A percentile compares a stretch with the other conserved stretches of the same genome.
Evolutionary conservation across 2,329 filamentous ascomycete species (phyloP).

Genomic region (Aquanectria penicillioides): DNA sequence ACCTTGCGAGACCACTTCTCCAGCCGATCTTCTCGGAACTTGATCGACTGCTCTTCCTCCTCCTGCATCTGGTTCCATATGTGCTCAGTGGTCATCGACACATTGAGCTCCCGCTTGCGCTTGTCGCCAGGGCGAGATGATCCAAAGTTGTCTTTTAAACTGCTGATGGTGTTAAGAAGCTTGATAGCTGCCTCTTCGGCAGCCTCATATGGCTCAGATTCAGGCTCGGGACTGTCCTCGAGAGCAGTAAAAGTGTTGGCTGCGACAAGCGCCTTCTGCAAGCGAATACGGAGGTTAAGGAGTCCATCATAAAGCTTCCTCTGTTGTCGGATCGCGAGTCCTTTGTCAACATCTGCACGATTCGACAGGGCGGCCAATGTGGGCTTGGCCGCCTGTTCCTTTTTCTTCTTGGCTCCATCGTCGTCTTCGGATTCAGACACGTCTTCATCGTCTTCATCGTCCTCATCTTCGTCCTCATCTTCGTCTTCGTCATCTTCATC

Average conservation of each 20-base stretch:
- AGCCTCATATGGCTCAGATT: slow-evolving; percentile 70
- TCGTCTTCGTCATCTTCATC: slow-evolving; percentile 49
- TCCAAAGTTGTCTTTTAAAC: slow-evolving; percentile 71
- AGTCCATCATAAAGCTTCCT: slow-evolving; percentile 87
- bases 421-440: slow-evolving; percentile 51
- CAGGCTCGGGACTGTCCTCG: slow-evolving; percentile 50
- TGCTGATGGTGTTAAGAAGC: slow-evolving; percentile 83
- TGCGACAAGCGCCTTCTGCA: slow-evolving; percentile 90
- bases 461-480: slow-evolving; percentile 49
- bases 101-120: slow-evolving; percentile 65
- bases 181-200: slow-evolving; percentile 88
- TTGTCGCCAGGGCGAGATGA: slow-evolving; percentile 67
- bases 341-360: slow-evolving; percentile 78
- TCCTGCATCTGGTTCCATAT: slow-evolving; percentile 79
- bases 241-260: slow-evolving; percentile 75
- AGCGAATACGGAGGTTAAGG: slow-evolving; percentile 87
- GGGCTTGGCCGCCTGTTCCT: slow-evolving; percentile 46
- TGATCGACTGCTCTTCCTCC: slow-evolving; percentile 68
- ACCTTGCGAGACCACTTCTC: slow-evolving; percentile 90
- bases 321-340: slow-evolving; percentile 85
- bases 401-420: slow-evolving; percentile 43
- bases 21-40: slow-evolving; percentile 75
- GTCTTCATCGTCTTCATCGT: slow-evolving; percentile 46
- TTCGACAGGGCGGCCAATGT: slow-evolving; percentile 44
- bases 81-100: slow-evolving; percentile 67